Evolutionary conservation across 768 basidiomycete species (phyloP).

Genomic region (Filobasidium floriforme): DNA sequence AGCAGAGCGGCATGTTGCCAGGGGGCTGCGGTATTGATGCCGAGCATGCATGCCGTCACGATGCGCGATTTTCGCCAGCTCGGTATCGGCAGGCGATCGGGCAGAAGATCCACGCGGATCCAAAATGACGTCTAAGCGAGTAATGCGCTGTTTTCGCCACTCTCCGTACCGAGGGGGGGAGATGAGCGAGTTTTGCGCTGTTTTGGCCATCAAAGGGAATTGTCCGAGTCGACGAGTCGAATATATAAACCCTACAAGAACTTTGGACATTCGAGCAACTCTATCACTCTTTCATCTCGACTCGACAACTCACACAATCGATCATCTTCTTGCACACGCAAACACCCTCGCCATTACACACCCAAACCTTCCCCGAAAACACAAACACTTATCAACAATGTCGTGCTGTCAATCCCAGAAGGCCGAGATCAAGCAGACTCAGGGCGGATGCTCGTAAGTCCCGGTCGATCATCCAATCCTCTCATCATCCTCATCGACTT

Average conservation of each 20-base stretch:
- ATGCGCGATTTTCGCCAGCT: no score
- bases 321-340: not conserved
- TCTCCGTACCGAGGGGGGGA: not conserved
- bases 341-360: not conserved
- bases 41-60: no score
- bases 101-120: no score
- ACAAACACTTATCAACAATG: not conserved
- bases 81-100: no score
- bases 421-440: not conserved
- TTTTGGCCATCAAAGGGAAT: constrained; percentile 1
- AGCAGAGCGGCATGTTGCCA: no score
- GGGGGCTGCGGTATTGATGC: no score
- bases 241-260: not conserved
- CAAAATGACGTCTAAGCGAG: not conserved
- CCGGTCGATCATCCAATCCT: constrained; percentile 58
- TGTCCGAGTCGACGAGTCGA: not conserved
- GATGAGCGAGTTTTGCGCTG: not conserved
- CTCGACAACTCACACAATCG: not conserved
- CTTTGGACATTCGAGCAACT: not conserved
- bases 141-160: constrained; percentile 4
- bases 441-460: constrained; percentile 2
- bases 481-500: constrained; percentile 64
- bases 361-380: not conserved
- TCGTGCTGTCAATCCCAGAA: constrained; percentile 5
- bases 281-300: not conserved